These are phyloP conservation scores for Strombidium stylifer DNA, from an alignment of 73 alveolate species.

Conservation along the genomic window DNA sequence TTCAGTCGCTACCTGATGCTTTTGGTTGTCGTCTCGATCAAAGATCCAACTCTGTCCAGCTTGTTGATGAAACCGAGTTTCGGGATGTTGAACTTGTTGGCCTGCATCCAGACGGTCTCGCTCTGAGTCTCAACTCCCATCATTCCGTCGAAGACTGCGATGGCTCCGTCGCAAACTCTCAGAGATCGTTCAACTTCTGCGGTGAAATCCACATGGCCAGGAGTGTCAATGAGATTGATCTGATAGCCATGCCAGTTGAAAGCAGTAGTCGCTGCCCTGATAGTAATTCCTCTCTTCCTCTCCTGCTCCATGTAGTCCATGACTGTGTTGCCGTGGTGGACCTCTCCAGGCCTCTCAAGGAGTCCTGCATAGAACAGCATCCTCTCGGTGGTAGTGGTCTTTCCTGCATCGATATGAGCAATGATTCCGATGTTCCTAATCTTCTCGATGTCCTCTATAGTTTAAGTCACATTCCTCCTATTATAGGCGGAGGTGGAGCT, in stretches of 20 bases:
- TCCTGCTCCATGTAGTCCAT: constrained; percentile 80
- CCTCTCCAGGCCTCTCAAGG: constrained; percentile 79
- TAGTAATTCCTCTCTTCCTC: constrained; percentile 88
- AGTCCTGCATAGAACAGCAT: constrained; percentile 89
- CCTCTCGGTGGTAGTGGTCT: constrained; percentile 90
- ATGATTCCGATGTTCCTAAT: constrained; percentile 83
- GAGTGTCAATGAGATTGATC: constrained; percentile 94
- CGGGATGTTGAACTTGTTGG: constrained; percentile 86
- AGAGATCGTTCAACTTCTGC: constrained; percentile 94
- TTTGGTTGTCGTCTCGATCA: constrained; percentile 58
- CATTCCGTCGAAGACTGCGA: constrained; percentile 83
- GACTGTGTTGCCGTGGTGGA: constrained; percentile 64
- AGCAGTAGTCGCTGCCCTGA: constrained; percentile 88
- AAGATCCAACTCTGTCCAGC: constrained; percentile 83
- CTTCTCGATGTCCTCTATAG: constrained; percentile 33
- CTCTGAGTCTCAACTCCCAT: constrained; percentile 80
- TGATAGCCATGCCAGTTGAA: constrained; percentile 80
- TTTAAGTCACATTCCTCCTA: background rate
- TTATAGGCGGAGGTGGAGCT: too few relatives aligned
- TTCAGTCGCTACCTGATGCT: constrained; percentile 63
- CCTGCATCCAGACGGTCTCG: constrained; percentile 88
- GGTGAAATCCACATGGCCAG: constrained; percentile 98
- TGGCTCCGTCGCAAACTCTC: constrained; percentile 86
- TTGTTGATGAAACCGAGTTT: constrained; percentile 86
- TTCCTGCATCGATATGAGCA: constrained; percentile 95